Evolutionary conservation across 352 stramenopile genomes (phyloP), one percentile per base, ranked within the genome.

Genomic region (Phytophthora capsici): DNA sequence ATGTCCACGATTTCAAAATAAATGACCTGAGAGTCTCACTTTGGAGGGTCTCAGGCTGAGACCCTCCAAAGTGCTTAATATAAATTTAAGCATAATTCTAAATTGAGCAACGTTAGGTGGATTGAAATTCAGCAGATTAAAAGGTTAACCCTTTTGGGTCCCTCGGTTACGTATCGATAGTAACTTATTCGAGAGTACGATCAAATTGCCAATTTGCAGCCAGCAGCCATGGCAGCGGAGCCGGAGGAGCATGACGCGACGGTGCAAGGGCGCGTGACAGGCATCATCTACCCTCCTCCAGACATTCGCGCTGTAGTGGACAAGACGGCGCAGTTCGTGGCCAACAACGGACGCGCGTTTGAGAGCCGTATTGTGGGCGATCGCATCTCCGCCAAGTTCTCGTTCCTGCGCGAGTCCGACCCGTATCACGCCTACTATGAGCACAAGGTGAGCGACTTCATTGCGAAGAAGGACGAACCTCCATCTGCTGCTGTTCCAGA

Each of bases 361-460:
- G 98, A 99, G 84, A 88, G 89, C 62, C 94, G 95, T 58, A 99
- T 99, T 77, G 95, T 86, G 53, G 94, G 89, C 52, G 96, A 99
- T 80, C 94, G 94, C 34, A 95, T 97, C 66, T 98, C 93, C 43
- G 82, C 96, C 44, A 99, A 99, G 70, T 99, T 99, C 79, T 95
- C 97, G 26, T 99, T 99, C 78, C 83, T 99, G 69, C 90, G 95
- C 41, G 73, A 84, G 23, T 77, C 85, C 13, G 95, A 98, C 55
- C 97, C 97, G 38, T 99, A 99, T 77, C 93, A 99, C 79, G 93
- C 95, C 19, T 99, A 99, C 82, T 99, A 99, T 70, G 96, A 99
- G 88, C 84, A 98, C 71, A 97, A 97, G 59, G 97, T 99, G 56
- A 71, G 69, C 45, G 86, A 97, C 60, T 78, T 97, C 75, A 69